phyloP scores from a whole-genome alignment of 140 eudicot genomes.

The Flaveria floridana region DNA sequence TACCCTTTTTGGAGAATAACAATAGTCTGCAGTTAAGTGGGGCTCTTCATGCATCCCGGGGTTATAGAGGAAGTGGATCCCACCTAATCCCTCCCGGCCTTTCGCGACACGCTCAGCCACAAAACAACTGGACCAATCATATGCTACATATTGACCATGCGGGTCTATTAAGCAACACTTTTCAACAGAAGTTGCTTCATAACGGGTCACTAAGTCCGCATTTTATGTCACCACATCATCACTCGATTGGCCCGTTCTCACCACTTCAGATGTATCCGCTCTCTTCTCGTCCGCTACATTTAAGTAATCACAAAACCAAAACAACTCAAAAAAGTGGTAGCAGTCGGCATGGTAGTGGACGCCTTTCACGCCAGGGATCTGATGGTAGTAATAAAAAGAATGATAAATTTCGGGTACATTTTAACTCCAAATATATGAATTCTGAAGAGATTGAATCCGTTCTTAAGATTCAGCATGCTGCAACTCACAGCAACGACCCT shows the following conservation, averaged over 20 bases:
- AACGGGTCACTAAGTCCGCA: constrained; percentile 57
- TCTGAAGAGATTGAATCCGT: constrained; percentile 84
- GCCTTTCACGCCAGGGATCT: constrained; percentile 63
- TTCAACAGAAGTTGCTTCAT: constrained; percentile 68
- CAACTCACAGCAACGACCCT: constrained; percentile 83
- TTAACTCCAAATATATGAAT: constrained; percentile 85
- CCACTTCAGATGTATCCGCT: constrained; percentile 57
- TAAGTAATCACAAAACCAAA: constrained; percentile 47
- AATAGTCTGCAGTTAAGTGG: constrained; percentile 49
- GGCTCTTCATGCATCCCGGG: constrained; percentile 48
- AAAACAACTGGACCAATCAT: constrained; percentile 65
- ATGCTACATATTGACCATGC: constrained; percentile 78
- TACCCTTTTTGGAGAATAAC: constrained; percentile 48
- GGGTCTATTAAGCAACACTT: constrained; percentile 55
- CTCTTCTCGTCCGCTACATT: constrained; percentile 59
- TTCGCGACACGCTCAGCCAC: constrained; percentile 47
- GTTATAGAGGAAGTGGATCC: constrained; percentile 53
- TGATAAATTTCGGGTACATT: constrained; percentile 53
- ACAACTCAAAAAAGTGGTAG: constrained; percentile 46
- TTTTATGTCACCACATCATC: constrained; percentile 57
- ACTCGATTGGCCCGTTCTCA: constrained; percentile 48
- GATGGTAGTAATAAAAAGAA: constrained; percentile 62
- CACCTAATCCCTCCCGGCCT: constrained; percentile 50
- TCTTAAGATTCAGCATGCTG: constrained; percentile 76
- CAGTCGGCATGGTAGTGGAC: constrained; percentile 46